Conservation (phyloP, 2,329 filamentous ascomycete species). For the Geosmithia morbida region DNA sequence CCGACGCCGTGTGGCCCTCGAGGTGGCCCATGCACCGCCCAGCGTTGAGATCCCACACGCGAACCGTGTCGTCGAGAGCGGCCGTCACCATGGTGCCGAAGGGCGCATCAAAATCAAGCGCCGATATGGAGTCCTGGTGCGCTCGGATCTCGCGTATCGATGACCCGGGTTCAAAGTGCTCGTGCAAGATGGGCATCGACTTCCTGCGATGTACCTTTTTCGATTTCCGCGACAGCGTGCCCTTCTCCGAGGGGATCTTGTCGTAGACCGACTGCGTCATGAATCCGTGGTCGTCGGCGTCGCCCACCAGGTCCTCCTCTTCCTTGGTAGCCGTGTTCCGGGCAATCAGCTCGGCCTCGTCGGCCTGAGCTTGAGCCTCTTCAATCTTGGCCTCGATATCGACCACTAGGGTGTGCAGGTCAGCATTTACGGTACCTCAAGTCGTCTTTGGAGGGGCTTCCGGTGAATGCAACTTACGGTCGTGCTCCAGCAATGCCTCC, state of each 20-base stretch:
- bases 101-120: conserved; percentile 91
- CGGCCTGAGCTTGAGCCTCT: conserved; percentile 42
- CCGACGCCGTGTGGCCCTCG: conserved; percentile 89
- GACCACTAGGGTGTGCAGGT: conserved; percentile 28
- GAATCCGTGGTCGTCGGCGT: conserved; percentile 44
- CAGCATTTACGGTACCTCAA: neutral
- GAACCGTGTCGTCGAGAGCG: conserved; percentile 81
- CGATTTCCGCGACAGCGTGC: conserved; percentile 30
- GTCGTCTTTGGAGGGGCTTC: neutral
- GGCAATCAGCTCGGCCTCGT: conserved; percentile 42
- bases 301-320: conserved; percentile 37
- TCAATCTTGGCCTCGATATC: conserved; percentile 49
- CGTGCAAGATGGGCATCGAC: conserved; percentile 90
- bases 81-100: conserved; percentile 92
- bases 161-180: conserved; percentile 84
- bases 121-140: conserved; percentile 76
- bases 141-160: conserved; percentile 79
- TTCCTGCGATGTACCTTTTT: conserved; percentile 51
- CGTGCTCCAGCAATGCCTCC: conserved; percentile 78
- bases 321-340: conserved; percentile 35
- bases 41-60: conserved; percentile 92
- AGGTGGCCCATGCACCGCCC: conserved; percentile 83
- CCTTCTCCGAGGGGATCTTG: conserved; percentile 52
- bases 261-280: conserved; percentile 98
- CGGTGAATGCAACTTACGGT: conserved; percentile 41